Percentiles rank a stretch among this genome's conserved stretches.
These are phyloP conservation scores for Epichloe hybrida DNA, from an alignment of 2,329 filamentous ascomycete genomes.

Conservation along the genomic window DNA sequence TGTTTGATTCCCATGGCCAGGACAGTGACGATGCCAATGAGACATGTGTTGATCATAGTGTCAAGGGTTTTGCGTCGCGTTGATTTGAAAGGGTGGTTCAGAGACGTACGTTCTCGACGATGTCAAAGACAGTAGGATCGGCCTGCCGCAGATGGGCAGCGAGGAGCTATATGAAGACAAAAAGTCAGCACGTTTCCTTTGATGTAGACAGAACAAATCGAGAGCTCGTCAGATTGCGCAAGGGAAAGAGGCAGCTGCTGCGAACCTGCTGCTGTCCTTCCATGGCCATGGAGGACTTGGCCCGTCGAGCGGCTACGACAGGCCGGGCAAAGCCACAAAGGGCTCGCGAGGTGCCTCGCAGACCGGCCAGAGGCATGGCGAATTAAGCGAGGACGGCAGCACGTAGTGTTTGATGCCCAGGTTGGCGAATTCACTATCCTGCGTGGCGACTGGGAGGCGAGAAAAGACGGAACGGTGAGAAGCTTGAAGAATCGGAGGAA, in stretches of 20 bases:
- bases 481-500: not conserved
- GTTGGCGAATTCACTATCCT: not conserved
- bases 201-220: not conserved
- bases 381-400: not conserved
- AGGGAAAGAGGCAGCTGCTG: slow-evolving; percentile 1
- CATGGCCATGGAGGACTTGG: slow-evolving; percentile 31
- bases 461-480: not conserved
- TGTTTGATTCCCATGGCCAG: not conserved
- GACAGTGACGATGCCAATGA: not conserved
- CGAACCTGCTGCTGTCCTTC: slow-evolving; percentile 49
- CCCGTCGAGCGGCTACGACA: slow-evolving; percentile 19
- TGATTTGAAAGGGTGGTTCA: not conserved
- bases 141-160: slow-evolving; percentile 66
- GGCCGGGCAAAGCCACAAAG: slow-evolving; percentile 28
- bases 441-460: not conserved
- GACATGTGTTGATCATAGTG: not conserved
- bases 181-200: slow-evolving; percentile 6
- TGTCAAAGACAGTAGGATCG: slow-evolving; percentile 76
- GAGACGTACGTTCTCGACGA: slow-evolving; percentile 66
- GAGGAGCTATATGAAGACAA: slow-evolving; percentile 53
- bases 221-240: slow-evolving; percentile 6
- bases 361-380: slow-evolving; percentile 32
- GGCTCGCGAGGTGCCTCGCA: slow-evolving; percentile 36
- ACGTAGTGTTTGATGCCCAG: not conserved
- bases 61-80: not conserved